Percentiles rank a stretch among this genome's conserved stretches.
phyloP scores from a whole-genome alignment of 2,329 filamentous ascomycete genomes.

The Phaeosphaeriaceae sp. region DNA sequence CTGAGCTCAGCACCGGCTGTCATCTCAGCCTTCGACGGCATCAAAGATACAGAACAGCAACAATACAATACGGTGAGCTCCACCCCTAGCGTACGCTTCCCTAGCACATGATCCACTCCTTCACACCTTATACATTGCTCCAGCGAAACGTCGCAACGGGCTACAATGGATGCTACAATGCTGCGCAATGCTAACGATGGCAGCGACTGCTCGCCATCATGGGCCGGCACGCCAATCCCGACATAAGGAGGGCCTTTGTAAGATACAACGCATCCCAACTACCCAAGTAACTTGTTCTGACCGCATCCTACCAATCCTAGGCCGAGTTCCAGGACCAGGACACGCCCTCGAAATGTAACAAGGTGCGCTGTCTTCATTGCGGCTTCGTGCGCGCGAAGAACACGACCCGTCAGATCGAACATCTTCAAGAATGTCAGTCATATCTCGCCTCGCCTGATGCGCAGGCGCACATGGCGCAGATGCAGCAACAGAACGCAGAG shows the following conservation, averaged over 20 bases:
- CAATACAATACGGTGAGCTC: conserved; percentile 9
- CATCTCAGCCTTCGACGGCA: conserved; percentile 1
- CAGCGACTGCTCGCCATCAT: conserved; percentile 17
- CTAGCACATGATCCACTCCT: neutral
- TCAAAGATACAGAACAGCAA: conserved; percentile 9
- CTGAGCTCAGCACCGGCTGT: conserved; percentile 3
- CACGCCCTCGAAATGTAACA: conserved; percentile 56
- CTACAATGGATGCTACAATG: neutral
- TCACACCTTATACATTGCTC: neutral
- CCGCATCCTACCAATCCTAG: conserved; percentile 20
- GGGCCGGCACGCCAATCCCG: conserved; percentile 51
- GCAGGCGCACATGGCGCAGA: conserved; percentile 39
- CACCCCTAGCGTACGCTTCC: neutral
- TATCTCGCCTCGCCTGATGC: conserved; percentile 56
- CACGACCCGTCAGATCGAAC: conserved; percentile 59
- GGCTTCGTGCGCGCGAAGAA: conserved; percentile 60
- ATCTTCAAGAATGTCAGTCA: conserved; percentile 54
- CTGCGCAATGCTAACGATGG: conserved; percentile 16
- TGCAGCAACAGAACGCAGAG: conserved; percentile 24
- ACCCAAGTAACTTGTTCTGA: neutral
- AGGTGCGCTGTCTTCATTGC: conserved; percentile 57
- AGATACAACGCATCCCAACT: neutral
- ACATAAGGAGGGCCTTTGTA: conserved; percentile 46
- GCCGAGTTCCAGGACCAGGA: conserved; percentile 51
- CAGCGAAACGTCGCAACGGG: neutral